Conservation (phyloP, 768 basidiomycete genomes). For the Antrodiella citrinella region DNA sequence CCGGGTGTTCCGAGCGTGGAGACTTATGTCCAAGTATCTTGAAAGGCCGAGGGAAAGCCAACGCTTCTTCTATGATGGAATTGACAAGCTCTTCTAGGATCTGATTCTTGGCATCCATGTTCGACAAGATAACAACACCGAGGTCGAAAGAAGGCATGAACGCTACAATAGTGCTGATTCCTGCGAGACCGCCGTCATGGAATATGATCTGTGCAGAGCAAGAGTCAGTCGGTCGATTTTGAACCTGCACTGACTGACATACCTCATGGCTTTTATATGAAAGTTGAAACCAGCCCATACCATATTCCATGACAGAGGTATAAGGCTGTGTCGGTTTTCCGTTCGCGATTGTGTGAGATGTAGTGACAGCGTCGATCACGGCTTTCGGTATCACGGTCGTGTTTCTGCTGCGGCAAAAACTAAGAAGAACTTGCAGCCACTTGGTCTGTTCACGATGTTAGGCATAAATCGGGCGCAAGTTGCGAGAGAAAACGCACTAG, state of each 20-base stretch:
- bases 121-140: slow-evolving; percentile 6
- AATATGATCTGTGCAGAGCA: background rate
- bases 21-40: background rate
- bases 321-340: background rate
- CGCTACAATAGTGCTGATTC: slow-evolving; percentile 5
- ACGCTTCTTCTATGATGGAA: slow-evolving; percentile 10
- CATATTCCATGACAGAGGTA: slow-evolving; percentile 1
- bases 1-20: background rate
- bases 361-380: background rate
- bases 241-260: background rate
- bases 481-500: background rate
- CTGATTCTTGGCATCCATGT: slow-evolving; percentile 3
- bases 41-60: background rate
- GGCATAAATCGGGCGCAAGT: background rate
- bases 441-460: background rate
- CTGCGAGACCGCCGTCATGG: slow-evolving; percentile 9
- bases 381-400: background rate
- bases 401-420: background rate
- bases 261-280: slow-evolving; percentile 10
- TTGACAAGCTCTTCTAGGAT: slow-evolving; percentile 2
- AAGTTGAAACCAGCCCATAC: slow-evolving; percentile 6
- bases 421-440: background rate
- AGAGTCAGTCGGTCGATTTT: background rate
- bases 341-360: background rate
- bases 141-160: slow-evolving; percentile 9